These are phyloP conservation scores for Metarhizium humberi DNA, from an alignment of 2,329 filamentous ascomycete genomes.

Conservation along the genomic window DNA sequence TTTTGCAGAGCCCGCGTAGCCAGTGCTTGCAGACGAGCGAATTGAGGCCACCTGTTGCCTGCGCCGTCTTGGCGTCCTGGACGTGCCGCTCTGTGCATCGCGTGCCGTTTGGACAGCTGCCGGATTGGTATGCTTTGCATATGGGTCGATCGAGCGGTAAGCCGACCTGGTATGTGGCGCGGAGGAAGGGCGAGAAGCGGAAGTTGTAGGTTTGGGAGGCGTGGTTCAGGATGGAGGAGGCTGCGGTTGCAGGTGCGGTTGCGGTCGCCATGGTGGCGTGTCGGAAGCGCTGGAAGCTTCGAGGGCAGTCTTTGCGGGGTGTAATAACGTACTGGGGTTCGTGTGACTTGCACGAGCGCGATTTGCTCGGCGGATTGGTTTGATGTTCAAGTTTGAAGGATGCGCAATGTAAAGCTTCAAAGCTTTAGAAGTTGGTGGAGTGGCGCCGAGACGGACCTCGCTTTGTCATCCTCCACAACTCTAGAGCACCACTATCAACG, in stretches of 20 bases:
- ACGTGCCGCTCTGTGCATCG: constrained; percentile 79
- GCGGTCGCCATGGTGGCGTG: constrained; percentile 21
- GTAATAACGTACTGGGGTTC: neutral
- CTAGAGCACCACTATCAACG: neutral
- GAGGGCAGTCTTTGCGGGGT: neutral
- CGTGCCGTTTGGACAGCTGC: constrained; percentile 78
- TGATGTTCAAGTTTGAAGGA: neutral
- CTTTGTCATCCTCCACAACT: neutral
- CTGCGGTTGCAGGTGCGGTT: constrained; percentile 17
- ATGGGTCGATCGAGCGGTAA: constrained; percentile 69
- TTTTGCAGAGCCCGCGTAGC: constrained; percentile 94
- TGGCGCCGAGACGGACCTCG: neutral
- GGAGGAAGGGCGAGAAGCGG: constrained; percentile 78
- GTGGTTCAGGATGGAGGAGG: constrained; percentile 46
- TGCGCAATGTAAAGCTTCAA: neutral
- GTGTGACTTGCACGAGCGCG: neutral
- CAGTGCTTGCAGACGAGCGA: constrained; percentile 97
- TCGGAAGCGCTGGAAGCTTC: neutral
- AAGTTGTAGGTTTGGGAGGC: constrained; percentile 55
- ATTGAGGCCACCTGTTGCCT: constrained; percentile 48
- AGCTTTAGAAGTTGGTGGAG: neutral
- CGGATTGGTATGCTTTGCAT: constrained; percentile 78
- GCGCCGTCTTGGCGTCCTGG: constrained; percentile 23
- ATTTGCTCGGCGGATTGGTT: neutral
- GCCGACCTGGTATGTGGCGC: constrained; percentile 73